Percentiles rank a stretch among this genome's conserved stretches.
These are phyloP conservation scores for Candida labiduridarum DNA, from an alignment of 1,139 yeast species.

Conservation along the genomic window DNA sequence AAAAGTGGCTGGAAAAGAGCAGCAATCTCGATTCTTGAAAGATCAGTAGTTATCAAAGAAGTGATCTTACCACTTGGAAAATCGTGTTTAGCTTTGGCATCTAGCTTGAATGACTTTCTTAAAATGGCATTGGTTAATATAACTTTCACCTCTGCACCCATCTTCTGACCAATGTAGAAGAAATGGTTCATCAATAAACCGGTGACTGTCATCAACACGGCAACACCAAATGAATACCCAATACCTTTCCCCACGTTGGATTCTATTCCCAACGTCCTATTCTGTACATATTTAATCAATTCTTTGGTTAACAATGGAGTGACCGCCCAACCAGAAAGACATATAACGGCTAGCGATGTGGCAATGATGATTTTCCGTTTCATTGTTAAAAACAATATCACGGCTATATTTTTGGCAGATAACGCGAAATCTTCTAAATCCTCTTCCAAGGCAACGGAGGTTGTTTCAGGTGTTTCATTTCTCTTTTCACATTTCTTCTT, in stretches of 20 bases:
- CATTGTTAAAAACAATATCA: conserved; percentile 32
- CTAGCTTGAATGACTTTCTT: conserved; percentile 33
- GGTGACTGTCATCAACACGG: conserved; percentile 26
- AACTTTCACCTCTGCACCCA: conserved; percentile 39
- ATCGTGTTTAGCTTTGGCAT: conserved; percentile 29
- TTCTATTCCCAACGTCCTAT: conserved; percentile 24
- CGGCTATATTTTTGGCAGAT: conserved; percentile 17
- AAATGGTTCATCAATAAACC: conserved; percentile 64
- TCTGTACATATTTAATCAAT: conserved; percentile 32
- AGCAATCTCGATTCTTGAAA: conserved; percentile 80
- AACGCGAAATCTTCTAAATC: conserved; percentile 31
- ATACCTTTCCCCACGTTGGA: conserved; percentile 31
- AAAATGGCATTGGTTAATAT: conserved; percentile 37
- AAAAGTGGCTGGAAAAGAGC: conserved; percentile 69
- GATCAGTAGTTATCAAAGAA: conserved; percentile 72
- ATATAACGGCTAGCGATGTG: conserved; percentile 21
- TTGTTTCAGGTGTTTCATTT: conserved; percentile 25
- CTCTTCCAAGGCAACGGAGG: conserved; percentile 22
- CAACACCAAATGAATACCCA: conserved; percentile 40
- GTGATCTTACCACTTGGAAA: conserved; percentile 37
- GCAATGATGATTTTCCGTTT: conserved; percentile 27
- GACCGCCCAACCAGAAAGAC: conserved; percentile 21
- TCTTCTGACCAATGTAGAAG: conserved; percentile 59
- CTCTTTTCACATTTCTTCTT: conserved; percentile 27
- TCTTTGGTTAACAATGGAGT: conserved; percentile 33